phyloP scores from a whole-genome alignment of 768 basidiomycete species.

The Holtermanniella nyarrowii region DNA sequence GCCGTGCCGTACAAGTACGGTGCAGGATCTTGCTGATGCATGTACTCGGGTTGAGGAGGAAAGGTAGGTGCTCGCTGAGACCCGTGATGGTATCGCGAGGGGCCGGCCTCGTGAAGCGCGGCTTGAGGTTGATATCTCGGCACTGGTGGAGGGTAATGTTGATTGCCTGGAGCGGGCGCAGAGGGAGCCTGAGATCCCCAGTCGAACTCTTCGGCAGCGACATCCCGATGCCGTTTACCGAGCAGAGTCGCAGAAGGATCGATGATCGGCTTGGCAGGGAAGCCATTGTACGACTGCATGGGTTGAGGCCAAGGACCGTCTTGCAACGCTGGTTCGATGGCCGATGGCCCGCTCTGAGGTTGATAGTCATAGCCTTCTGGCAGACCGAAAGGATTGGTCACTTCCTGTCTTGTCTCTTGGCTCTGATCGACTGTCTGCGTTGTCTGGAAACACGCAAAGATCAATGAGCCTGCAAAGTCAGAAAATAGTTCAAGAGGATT shows the following conservation, averaged over 20 bases:
- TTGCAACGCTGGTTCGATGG: too few relatives aligned
- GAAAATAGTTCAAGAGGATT: conserved; percentile 14
- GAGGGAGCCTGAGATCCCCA: not conserved
- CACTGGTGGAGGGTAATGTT: not conserved
- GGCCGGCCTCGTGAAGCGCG: too few relatives aligned
- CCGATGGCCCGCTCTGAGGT: too few relatives aligned
- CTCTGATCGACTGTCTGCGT: conserved; percentile 18
- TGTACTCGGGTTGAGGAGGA: not conserved
- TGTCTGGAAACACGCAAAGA: conserved; percentile 32
- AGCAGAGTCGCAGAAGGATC: not conserved
- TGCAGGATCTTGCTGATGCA: not conserved
- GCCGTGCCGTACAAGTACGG: not conserved
- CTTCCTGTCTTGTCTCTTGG: too few relatives aligned
- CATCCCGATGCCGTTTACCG: not conserved
- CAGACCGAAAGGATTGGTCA: too few relatives aligned
- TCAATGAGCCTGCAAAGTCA: not conserved
- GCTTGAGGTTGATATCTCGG: not conserved
- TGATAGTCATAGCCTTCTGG: too few relatives aligned
- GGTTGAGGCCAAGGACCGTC: too few relatives aligned
- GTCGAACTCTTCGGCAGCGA: not conserved
- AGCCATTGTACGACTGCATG: too few relatives aligned
- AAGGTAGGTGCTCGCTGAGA: too few relatives aligned
- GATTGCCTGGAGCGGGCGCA: too few relatives aligned
- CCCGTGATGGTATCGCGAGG: too few relatives aligned
- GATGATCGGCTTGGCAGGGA: too few relatives aligned